Conservation (phyloP, 306 rosid species). For the Herpetospermum pedunculosum region DNA sequence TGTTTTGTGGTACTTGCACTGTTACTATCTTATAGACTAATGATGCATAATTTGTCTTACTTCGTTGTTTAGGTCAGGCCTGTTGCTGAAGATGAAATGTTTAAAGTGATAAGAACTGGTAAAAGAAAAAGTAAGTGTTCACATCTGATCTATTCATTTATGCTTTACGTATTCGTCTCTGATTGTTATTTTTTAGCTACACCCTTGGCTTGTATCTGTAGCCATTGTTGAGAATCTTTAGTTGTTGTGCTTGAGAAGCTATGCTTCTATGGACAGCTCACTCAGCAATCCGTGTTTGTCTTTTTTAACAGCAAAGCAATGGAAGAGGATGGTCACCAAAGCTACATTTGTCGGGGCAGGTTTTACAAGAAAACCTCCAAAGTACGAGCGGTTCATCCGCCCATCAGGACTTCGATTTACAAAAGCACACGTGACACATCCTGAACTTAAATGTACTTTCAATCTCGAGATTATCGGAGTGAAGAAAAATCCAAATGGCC, state of each 20-base stretch:
- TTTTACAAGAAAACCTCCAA: conserved; percentile 92
- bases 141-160: background rate
- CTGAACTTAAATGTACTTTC: conserved; percentile 88
- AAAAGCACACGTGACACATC: conserved; percentile 94
- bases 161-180: background rate
- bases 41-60: background rate
- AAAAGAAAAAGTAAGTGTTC: conserved; percentile 67
- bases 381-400: conserved; percentile 83
- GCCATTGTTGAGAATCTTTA: background rate
- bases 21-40: background rate
- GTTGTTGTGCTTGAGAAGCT: background rate
- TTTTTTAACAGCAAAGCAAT: conserved; percentile 63
- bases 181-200: background rate
- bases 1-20: background rate
- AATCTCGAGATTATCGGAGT: conserved; percentile 81
- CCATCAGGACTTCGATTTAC: conserved; percentile 82
- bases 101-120: conserved; percentile 78
- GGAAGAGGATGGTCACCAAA: conserved; percentile 96
- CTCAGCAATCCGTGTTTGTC: background rate
- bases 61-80: conserved; percentile 62
- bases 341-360: conserved; percentile 90
- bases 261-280: background rate
- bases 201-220: background rate
- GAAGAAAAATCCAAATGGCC: conserved; percentile 91
- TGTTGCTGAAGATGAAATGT: conserved; percentile 95